phyloP scores from a whole-genome alignment of 306 rosid genomes.

The Herpetospermum pedunculosum region DNA sequence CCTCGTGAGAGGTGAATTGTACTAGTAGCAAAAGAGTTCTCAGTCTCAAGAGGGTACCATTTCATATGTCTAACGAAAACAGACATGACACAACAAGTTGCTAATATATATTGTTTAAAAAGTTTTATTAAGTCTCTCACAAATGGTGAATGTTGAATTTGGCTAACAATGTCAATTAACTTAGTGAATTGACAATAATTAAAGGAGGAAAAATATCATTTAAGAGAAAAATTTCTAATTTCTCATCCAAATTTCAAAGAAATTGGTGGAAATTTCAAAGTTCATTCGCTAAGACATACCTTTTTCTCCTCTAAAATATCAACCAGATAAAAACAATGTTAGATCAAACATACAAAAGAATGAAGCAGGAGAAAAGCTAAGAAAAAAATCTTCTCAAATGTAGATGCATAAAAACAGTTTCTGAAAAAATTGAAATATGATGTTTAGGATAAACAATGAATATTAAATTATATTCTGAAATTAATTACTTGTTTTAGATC shows the following conservation, averaged over 20 bases:
- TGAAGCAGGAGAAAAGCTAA: not conserved
- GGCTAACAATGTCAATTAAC: too few species aligned
- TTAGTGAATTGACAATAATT: not conserved
- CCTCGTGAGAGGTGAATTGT: too few species aligned
- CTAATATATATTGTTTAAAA: not conserved
- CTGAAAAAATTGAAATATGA: not conserved
- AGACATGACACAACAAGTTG: too few species aligned
- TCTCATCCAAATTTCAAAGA: not conserved
- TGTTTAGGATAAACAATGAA: not conserved
- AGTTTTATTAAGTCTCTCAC: not conserved
- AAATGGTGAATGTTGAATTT: not conserved
- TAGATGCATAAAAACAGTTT: not conserved
- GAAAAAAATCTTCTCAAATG: not conserved
- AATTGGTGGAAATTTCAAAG: not conserved
- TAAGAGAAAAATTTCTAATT: not conserved
- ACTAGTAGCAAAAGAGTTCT: not conserved
- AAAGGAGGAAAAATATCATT: not conserved
- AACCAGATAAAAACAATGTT: not conserved
- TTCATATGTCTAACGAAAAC: too few species aligned
- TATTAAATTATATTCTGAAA: not conserved
- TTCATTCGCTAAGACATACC: not conserved
- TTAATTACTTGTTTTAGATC: not conserved
- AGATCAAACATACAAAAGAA: not conserved
- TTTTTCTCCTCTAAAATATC: not conserved
- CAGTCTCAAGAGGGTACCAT: too few species aligned